A percentile compares a stretch with the other conserved stretches of the same genome.
Conservation (phyloP, 306 rosid genomes). For the Quillaja saponaria region DNA sequence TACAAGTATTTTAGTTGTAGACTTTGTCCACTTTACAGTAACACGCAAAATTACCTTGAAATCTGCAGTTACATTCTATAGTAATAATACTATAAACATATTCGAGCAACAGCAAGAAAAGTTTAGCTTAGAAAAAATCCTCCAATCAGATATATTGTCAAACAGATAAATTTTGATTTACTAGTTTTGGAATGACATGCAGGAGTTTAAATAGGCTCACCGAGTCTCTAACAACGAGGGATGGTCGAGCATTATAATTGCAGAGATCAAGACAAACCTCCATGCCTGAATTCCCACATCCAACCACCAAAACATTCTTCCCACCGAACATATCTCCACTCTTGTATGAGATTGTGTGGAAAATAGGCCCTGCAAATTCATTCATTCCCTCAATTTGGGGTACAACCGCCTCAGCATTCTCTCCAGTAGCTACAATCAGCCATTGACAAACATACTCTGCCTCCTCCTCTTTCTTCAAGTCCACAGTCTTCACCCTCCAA, state of each 20-base stretch:
- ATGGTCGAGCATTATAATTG: conserved; percentile 73
- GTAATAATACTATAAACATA: too few species aligned
- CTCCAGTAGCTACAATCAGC: conserved; percentile 90
- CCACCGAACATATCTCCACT: conserved; percentile 66
- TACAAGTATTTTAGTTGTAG: too few species aligned
- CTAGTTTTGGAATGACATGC: too few species aligned
- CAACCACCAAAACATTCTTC: conserved; percentile 82
- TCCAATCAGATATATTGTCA: background rate
- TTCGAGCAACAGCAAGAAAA: too few species aligned
- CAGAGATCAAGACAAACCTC: conserved; percentile 90
- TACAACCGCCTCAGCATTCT: conserved; percentile 66
- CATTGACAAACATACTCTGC: conserved; percentile 56
- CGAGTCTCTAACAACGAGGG: conserved; percentile 76
- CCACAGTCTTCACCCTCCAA: conserved; percentile 63
- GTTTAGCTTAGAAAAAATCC: too few species aligned
- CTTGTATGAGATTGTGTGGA: conserved; percentile 73
- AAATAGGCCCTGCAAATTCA: conserved; percentile 57
- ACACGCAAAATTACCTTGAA: too few species aligned
- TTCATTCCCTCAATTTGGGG: conserved; percentile 70
- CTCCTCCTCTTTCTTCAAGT: conserved; percentile 29
- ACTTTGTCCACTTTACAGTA: conserved; percentile 24
- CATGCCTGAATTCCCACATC: conserved; percentile 98
- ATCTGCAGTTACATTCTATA: too few species aligned
- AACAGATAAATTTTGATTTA: too few species aligned
- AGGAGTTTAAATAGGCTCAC: conserved; percentile 43